These are phyloP conservation scores for Dittrichia graveolens DNA, from an alignment of 129 eudicot species.

Conservation along the genomic window DNA sequence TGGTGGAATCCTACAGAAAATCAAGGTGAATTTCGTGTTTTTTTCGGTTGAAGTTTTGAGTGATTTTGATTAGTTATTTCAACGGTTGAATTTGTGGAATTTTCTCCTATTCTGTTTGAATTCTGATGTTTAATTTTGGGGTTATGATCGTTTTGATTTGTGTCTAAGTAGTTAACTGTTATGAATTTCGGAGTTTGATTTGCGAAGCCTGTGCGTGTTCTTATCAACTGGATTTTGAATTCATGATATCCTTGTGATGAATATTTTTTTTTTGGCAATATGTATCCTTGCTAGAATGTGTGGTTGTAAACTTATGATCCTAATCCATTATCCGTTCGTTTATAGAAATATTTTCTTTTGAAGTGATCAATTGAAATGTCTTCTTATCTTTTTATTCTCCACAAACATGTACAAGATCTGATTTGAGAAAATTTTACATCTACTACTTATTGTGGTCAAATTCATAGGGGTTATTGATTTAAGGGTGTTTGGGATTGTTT, in stretches of 20 bases:
- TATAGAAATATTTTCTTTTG: neutral
- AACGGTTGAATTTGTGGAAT: conserved; percentile 4
- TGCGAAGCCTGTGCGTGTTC: conserved; percentile 5
- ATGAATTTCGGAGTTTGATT: neutral
- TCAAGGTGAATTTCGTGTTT: conserved; percentile 39
- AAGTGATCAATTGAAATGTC: conserved; percentile 19
- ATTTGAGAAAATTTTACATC: neutral
- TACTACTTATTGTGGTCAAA: conserved; percentile 3
- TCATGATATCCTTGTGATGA: neutral
- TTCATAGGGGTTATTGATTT: no score
- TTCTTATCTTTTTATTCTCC: neutral
- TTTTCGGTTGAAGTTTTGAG: neutral
- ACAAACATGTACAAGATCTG: neutral
- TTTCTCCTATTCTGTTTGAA: neutral
- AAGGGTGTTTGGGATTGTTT: neutral
- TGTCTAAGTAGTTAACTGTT: neutral
- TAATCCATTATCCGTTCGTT: conserved; percentile 3
- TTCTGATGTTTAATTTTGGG: conserved; percentile 10
- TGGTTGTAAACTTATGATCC: conserved; percentile 19
- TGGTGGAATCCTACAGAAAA: conserved; percentile 43
- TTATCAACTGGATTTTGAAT: neutral
- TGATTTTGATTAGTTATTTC: neutral
- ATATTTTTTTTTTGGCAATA: conserved; percentile 1
- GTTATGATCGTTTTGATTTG: conserved; percentile 9
- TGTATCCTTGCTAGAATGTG: conserved; percentile 15